Percentiles rank a stretch among this genome's conserved stretches.
These are phyloP conservation scores for Trichosporon faecale DNA, from an alignment of 1,284 basidiomycete genomes.

Conservation along the genomic window DNA sequence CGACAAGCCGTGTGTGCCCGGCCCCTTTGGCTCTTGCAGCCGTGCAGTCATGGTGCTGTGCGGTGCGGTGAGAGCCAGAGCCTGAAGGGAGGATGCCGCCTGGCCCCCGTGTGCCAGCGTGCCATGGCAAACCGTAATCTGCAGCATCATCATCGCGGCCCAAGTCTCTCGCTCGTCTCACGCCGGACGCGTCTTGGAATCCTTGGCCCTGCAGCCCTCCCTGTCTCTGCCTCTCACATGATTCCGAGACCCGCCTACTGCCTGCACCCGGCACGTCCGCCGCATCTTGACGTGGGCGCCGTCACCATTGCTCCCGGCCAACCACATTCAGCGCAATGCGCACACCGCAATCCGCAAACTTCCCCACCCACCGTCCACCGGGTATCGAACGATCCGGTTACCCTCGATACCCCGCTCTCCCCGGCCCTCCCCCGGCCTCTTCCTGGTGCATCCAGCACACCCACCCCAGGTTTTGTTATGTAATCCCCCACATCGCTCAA, in stretches of 20 bases:
- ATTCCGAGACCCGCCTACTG: slow-evolving; percentile 5
- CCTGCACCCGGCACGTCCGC: not conserved
- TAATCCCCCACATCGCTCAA: not conserved
- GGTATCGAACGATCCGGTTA: not conserved
- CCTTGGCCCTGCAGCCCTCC: not conserved
- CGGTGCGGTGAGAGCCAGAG: not conserved
- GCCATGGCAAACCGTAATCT: not conserved
- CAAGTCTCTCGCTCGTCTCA: not conserved
- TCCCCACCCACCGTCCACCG: slow-evolving; percentile 1
- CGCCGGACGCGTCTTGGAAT: slow-evolving; percentile 2
- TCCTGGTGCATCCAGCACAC: not conserved
- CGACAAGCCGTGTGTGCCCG: slow-evolving; percentile 8
- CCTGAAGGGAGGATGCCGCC: not conserved
- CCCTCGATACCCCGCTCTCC: not conserved
- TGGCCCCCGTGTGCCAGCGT: slow-evolving; percentile 3
- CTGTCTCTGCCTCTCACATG: not conserved
- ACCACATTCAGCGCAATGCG: slow-evolving; percentile 3
- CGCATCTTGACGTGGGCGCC: not conserved
- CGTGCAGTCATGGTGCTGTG: not conserved
- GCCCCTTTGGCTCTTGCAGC: not conserved
- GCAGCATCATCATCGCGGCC: not conserved
- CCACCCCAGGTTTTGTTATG: not conserved
- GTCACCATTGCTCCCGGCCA: not conserved
- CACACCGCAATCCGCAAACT: not conserved
- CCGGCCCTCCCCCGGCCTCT: not conserved